Evolutionary conservation across 164 flowering plant genomes (phyloP), one percentile per base, ranked within the genome.

Genomic region (Magnolia changhungtana): DNA sequence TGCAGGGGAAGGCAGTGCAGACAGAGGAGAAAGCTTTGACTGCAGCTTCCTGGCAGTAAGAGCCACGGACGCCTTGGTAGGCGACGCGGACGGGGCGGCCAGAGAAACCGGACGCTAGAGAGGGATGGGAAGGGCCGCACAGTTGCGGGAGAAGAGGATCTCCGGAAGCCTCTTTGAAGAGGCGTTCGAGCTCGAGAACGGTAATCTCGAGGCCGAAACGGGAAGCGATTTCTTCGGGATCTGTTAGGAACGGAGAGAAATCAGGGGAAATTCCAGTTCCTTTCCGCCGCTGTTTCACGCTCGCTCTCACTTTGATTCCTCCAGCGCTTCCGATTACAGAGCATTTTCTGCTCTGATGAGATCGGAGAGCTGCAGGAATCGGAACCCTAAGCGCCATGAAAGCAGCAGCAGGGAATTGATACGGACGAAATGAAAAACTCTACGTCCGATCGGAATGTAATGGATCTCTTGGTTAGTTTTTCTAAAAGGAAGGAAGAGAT

Each of bases 1-100:
- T 37, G 58, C 84, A 82, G 24, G 82, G 76, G 50, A 77, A 67
- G 50, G 73, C 72, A 13, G 63, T 8, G 72, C 67, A 74, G 71
- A 61, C 63, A 49, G 69, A 24, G 24, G 82, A 72, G 73, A 79
- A 82, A 7, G 84, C 80, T 23, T 79, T 82, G 20, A 74, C 20
- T 13, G 84, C 82, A 37, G 84, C 84, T 67, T 82, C 84, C 69
- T 82, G 82, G 65, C 84, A 82, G 55, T 82, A 82, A 8, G 84
- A 82, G 14, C 84, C 84, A 27, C 69, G 78, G 1, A 74, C 82
- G 24, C 84, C 84, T 49, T 82, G 84, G 71, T 82, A 82, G 21
- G 82, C 82, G 4, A 82, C 82, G 11, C 80, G 79, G 21, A 71
- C 75, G 6, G 82, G 82, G 18, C 77, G 70, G 66, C 78, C 61